These are phyloP conservation scores for Didymella exigua DNA, from an alignment of 2,329 filamentous ascomycete genomes.

Conservation along the genomic window DNA sequence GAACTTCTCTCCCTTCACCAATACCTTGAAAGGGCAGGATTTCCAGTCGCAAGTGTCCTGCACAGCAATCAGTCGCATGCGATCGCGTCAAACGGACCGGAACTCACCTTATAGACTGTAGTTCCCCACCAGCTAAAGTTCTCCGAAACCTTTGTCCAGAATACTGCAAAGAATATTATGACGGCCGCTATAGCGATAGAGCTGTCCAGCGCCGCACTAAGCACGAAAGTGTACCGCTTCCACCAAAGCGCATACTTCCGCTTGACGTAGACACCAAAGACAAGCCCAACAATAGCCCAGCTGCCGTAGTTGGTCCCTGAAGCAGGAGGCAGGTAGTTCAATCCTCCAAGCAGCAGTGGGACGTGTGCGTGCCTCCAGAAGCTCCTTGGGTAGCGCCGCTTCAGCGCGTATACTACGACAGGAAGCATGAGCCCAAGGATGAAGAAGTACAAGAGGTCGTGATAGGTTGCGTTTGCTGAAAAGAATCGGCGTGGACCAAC, in stretches of 20 bases:
- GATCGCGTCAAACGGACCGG: too few relatives aligned
- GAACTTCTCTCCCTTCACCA: background rate
- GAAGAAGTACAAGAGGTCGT: background rate
- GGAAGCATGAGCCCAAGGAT: background rate
- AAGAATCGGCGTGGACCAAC: constrained; percentile 3
- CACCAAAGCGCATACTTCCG: background rate
- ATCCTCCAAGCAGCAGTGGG: background rate
- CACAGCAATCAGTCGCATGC: background rate
- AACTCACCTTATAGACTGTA: background rate
- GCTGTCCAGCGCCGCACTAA: constrained; percentile 1
- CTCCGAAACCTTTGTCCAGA: background rate
- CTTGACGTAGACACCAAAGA: background rate
- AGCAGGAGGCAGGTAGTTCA: background rate
- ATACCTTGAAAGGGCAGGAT: background rate
- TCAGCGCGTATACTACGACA: background rate
- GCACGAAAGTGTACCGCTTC: background rate
- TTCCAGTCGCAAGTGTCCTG: background rate
- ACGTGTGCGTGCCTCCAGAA: constrained; percentile 1
- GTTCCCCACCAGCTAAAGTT: background rate
- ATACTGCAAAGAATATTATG: constrained; percentile 3
- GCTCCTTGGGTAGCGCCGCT: background rate
- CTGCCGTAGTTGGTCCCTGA: constrained; percentile 1
- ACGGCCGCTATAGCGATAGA: constrained; percentile 1
- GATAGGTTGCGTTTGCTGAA: background rate
- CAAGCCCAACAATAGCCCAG: background rate